phyloP scores from a whole-genome alignment of 2,329 filamentous ascomycete species.

The Corniculantispora saksenae region DNA sequence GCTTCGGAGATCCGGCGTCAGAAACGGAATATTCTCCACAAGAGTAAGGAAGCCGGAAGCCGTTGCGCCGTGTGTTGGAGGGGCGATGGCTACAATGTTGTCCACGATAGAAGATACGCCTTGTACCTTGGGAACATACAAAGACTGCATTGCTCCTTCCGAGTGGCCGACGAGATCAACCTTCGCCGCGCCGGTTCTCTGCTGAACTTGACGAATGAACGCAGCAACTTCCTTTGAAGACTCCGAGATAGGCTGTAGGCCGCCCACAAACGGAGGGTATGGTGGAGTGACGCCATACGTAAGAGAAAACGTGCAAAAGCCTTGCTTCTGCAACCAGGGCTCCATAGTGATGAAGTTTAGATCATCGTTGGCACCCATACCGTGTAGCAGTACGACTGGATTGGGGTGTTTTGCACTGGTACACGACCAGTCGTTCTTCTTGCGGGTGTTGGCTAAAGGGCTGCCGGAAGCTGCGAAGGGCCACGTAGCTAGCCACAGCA shows the following conservation, averaged over 20 bases:
- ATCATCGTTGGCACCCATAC: slow-evolving; percentile 18
- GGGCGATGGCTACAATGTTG: slow-evolving; percentile 20
- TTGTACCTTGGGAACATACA: slow-evolving; percentile 24
- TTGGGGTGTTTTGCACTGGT: slow-evolving; percentile 19
- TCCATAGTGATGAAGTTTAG: slow-evolving; percentile 22
- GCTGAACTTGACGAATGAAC: slow-evolving; percentile 21
- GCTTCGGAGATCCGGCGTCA: background rate
- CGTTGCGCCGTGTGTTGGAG: slow-evolving; percentile 25
- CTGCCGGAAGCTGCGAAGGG: background rate
- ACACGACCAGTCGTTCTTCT: slow-evolving; percentile 23
- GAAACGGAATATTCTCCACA: background rate
- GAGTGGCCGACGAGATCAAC: slow-evolving; percentile 26
- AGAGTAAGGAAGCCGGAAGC: slow-evolving; percentile 18
- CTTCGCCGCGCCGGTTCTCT: slow-evolving; percentile 20
- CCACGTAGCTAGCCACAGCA: background rate
- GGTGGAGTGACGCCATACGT: slow-evolving; percentile 22
- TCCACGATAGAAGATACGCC: slow-evolving; percentile 19
- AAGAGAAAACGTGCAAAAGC: slow-evolving; percentile 24
- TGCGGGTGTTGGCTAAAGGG: background rate
- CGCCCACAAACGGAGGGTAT: slow-evolving; percentile 21
- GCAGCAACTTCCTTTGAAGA: slow-evolving; percentile 22
- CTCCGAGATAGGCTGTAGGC: slow-evolving; percentile 20
- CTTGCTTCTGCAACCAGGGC: slow-evolving; percentile 17
- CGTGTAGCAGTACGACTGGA: slow-evolving; percentile 25
- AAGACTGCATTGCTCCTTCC: slow-evolving; percentile 23